These are phyloP conservation scores for Trichoderma breve DNA, from an alignment of 2,329 filamentous ascomycete species.

Conservation along the genomic window DNA sequence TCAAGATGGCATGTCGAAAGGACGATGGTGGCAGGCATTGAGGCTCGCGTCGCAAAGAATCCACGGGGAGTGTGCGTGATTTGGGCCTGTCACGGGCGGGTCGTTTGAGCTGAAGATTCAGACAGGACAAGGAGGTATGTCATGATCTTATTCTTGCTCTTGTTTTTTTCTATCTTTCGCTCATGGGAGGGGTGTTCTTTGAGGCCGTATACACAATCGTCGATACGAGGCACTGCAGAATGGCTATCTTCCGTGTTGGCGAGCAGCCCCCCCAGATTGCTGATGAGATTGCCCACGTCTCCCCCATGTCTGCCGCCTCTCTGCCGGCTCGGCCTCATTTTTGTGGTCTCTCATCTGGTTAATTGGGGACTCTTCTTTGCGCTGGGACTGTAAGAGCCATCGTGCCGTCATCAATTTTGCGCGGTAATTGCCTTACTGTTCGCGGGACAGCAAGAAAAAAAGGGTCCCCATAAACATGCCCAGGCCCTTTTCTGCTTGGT, in stretches of 20 bases:
- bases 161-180: background rate
- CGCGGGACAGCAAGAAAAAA: background rate
- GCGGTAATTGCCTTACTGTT: background rate
- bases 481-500: background rate
- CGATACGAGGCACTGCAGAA: background rate
- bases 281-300: background rate
- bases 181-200: background rate
- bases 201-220: background rate
- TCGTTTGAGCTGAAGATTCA: background rate
- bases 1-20: slow-evolving; percentile 7
- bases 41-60: background rate
- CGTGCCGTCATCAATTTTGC: background rate
- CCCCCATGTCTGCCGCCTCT: slow-evolving; percentile 1
- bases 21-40: background rate
- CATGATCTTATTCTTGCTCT: background rate
- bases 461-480: background rate
- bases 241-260: background rate
- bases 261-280: background rate
- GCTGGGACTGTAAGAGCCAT: background rate
- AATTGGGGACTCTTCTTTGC: background rate
- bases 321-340: background rate
- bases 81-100: background rate
- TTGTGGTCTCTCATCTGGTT: background rate
- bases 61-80: background rate
- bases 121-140: background rate